These are phyloP conservation scores for thale cress (Arabidopsis thaliana) DNA, from an alignment of 345 rosid species.

Conservation along the genomic window TAIR10.1 NC_003074.8:457001-457500, in stretches of 20 bases:
- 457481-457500: conserved; percentile 65
- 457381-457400: conserved; percentile 83
- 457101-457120: background rate
- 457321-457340: conserved; percentile 80
- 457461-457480: conserved; percentile 63
- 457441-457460: conserved; percentile 76
- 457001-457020: conserved; percentile 90
- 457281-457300: conserved; percentile 81
- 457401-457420: conserved; percentile 94
- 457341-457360: conserved; percentile 62
- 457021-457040: conserved; percentile 73
- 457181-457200: conserved; percentile 74
- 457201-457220: conserved; percentile 99
- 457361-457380: conserved; percentile 69
- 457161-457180: conserved; percentile 74
- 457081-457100: conserved; percentile 27
- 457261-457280: conserved; percentile 60
- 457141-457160: conserved; percentile 85
- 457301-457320: conserved; percentile 78
- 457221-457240: conserved; percentile 89
- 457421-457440: conserved; percentile 88
- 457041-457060: conserved; percentile 14
- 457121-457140: conserved; percentile 64
- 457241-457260: conserved; percentile 73
- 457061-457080: background rate